A percentile compares a stretch with the other conserved stretches of the same genome.
Conservation (phyloP, 306 rosid species). For the Albizia julibrissin region DNA sequence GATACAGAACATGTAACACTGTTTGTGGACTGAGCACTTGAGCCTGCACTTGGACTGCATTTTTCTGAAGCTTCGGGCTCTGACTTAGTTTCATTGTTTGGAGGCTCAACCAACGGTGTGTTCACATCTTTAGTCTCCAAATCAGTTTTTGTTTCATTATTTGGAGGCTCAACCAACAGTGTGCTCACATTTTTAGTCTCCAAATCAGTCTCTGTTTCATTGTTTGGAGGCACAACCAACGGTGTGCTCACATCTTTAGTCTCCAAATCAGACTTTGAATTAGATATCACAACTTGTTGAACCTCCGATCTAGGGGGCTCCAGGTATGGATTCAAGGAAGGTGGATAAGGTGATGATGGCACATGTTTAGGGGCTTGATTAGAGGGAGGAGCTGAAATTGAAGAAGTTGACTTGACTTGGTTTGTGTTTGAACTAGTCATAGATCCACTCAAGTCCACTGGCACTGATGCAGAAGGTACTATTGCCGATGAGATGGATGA, state of each 20-base stretch:
- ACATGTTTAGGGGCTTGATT: constrained; percentile 37
- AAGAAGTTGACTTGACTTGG: constrained; percentile 30
- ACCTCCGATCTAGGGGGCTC: constrained; percentile 47
- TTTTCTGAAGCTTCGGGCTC: constrained; percentile 43
- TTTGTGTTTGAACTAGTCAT: constrained; percentile 37
- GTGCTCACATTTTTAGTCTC: constrained; percentile 41
- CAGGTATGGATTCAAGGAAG: constrained; percentile 31
- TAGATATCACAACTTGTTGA: constrained; percentile 32
- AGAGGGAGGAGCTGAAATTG: constrained; percentile 40
- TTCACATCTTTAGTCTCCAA: constrained; percentile 36
- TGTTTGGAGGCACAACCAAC: constrained; percentile 35
- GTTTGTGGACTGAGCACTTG: constrained; percentile 32
- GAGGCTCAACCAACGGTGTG: constrained; percentile 36
- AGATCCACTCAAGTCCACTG: constrained; percentile 40
- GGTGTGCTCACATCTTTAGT: constrained; percentile 32
- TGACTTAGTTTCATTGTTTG: constrained; percentile 37
- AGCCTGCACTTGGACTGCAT: constrained; percentile 28
- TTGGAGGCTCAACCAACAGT: constrained; percentile 34
- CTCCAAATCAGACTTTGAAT: constrained; percentile 40
- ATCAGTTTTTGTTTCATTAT: constrained; percentile 22
- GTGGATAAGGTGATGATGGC: constrained; percentile 33
- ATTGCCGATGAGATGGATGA: constrained; percentile 40
- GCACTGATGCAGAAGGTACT: constrained; percentile 39
- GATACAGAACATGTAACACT: constrained; percentile 33
- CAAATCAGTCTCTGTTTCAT: constrained; percentile 26